Percentiles rank a stretch among this genome's conserved stretches.
These are phyloP conservation scores for Pterocarpus santalinus DNA, from an alignment of 306 rosid genomes.

Conservation along the genomic window DNA sequence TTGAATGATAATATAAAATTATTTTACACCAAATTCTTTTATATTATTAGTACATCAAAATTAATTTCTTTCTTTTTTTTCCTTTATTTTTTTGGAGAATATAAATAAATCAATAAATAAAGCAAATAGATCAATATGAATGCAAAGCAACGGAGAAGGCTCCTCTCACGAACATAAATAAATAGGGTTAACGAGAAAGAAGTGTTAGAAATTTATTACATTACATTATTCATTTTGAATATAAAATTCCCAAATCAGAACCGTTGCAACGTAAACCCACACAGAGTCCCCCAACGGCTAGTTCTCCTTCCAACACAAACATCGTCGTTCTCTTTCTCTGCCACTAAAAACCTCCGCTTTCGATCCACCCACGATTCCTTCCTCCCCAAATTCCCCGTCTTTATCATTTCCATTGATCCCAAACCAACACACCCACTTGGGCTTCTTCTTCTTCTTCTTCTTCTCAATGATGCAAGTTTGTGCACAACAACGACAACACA, in stretches of 20 bases:
- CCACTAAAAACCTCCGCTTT: constrained; percentile 22
- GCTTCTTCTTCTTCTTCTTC: constrained; percentile 11
- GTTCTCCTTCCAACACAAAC: constrained; percentile 5
- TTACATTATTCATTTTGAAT: constrained; percentile 17
- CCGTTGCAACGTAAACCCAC: constrained; percentile 49
- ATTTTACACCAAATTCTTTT: too few species aligned
- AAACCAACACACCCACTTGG: constrained; percentile 22
- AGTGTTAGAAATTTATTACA: background rate
- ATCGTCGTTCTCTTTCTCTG: background rate
- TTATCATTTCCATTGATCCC: background rate
- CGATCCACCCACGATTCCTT: constrained; percentile 6
- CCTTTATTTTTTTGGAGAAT: too few species aligned
- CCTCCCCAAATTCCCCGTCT: background rate
- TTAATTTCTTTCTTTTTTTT: too few species aligned
- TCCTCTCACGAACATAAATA: background rate
- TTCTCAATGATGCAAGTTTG: constrained; percentile 4
- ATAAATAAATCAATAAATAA: too few species aligned
- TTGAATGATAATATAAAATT: too few species aligned
- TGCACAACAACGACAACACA: background rate
- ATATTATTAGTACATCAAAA: too few species aligned
- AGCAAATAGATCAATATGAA: background rate
- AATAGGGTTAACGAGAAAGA: background rate
- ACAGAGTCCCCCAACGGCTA: constrained; percentile 42
- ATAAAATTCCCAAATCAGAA: constrained; percentile 30
- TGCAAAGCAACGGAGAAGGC: background rate